Evolutionary conservation across 345 rosid species (phyloP).

Genomic region (Eucalyptus coolabah): DNA sequence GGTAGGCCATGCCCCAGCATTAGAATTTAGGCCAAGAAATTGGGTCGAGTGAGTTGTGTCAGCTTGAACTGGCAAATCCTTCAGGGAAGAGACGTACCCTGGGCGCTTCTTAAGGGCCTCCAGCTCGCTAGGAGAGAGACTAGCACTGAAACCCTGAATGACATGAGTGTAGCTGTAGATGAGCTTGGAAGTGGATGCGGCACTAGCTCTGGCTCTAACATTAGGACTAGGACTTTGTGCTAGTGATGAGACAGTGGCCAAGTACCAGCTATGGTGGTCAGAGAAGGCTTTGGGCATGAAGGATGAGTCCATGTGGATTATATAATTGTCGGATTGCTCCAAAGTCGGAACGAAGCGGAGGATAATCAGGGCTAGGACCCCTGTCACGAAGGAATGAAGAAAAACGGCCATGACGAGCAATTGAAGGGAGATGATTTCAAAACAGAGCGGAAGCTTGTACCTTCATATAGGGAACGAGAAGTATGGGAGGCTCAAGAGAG

Average conservation of each 20-base stretch:
- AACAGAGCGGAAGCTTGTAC: background rate
- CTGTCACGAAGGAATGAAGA: background rate
- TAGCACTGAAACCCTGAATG: conserved; percentile 35
- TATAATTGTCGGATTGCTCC: conserved; percentile 17
- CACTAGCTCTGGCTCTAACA: background rate
- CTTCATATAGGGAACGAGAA: background rate
- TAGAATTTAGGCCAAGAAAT: conserved; percentile 14
- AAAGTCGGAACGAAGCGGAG: background rate
- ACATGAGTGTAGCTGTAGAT: conserved; percentile 23
- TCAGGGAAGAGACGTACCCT: conserved; percentile 18
- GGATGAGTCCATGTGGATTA: conserved; percentile 28
- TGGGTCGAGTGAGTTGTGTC: conserved; percentile 31
- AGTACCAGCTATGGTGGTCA: conserved; percentile 16
- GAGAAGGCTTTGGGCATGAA: conserved; percentile 30
- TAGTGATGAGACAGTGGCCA: conserved; percentile 17
- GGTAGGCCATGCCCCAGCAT: conserved; percentile 21
- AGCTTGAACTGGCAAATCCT: conserved; percentile 13
- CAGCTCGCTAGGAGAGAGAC: conserved; percentile 16
- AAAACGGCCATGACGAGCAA: background rate
- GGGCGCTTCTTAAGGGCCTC: conserved; percentile 16
- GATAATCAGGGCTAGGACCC: background rate
- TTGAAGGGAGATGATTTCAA: background rate
- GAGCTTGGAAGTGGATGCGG: background rate
- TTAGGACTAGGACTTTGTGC: background rate
- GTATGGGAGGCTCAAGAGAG: background rate